phyloP scores from a whole-genome alignment of 371 early-diverging fungal species.

The Conidiobolus incongruus region DNA sequence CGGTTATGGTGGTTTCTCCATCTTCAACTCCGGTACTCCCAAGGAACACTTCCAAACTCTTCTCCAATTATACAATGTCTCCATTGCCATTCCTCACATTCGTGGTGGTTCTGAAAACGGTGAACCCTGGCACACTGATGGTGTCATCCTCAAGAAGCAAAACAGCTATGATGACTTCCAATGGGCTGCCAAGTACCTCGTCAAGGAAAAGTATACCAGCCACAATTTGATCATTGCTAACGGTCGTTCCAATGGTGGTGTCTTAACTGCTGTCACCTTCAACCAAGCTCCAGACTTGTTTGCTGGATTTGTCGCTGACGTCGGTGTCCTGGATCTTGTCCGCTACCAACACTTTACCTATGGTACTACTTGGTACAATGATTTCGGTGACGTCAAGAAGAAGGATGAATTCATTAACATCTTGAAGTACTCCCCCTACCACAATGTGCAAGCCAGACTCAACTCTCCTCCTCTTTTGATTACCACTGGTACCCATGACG shows the following conservation, averaged over 20 bases:
- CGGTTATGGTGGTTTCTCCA: slow-evolving; percentile 39
- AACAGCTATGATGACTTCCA: slow-evolving; percentile 23
- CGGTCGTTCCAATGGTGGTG: slow-evolving; percentile 48
- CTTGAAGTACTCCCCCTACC: slow-evolving; percentile 28
- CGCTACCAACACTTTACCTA: slow-evolving; percentile 31
- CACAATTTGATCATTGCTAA: slow-evolving; percentile 24
- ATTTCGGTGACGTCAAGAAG: slow-evolving; percentile 21
- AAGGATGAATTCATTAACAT: slow-evolving; percentile 15
- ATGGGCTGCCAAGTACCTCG: slow-evolving; percentile 17
- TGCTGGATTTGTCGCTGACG: slow-evolving; percentile 18
- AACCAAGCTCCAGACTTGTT: slow-evolving; percentile 22
- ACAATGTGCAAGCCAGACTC: slow-evolving; percentile 19
- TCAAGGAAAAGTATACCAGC: slow-evolving; percentile 14
- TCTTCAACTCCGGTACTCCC: slow-evolving; percentile 20
- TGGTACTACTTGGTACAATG: slow-evolving; percentile 19
- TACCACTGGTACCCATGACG: slow-evolving; percentile 20
- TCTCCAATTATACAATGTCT: slow-evolving; percentile 17
- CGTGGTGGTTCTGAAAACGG: slow-evolving; percentile 28
- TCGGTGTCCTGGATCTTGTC: slow-evolving; percentile 23
- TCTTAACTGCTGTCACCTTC: slow-evolving; percentile 12
- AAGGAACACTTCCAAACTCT: slow-evolving; percentile 15
- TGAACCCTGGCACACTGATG: slow-evolving; percentile 18
- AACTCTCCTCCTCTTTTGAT: slow-evolving; percentile 20
- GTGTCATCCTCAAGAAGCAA: slow-evolving; percentile 15
- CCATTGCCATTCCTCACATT: slow-evolving; percentile 15